Base-by-base conservation (phyloP, 257 asterid genomes). In the Oldenlandia corymbosa region DNA sequence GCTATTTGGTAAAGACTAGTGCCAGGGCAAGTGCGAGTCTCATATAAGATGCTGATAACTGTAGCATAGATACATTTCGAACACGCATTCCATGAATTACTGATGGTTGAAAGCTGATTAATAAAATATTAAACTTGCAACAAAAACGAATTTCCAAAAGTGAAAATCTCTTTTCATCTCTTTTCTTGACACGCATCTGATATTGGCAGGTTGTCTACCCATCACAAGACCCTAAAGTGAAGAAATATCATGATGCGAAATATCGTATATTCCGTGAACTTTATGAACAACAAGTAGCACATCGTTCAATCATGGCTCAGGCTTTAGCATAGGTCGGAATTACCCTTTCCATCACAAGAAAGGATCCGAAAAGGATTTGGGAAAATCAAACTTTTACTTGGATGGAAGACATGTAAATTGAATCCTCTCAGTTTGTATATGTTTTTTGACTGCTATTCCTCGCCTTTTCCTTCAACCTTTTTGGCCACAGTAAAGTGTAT, bases 201-300 rank as follows among this genome's bases (percentile, higher is more conserved):
- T 30, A n/a, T n/a, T 26, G 41, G 56, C 69, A 91, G 98, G 90
- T 87, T 73, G 81, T 93, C 18, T 73, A 84, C 78, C 96, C 97
- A 21, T 90, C 95, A 1, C 73, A 76, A 34, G 95, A 93, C 66
- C 65, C 84, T 9, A 81, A 84, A 76, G 79, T 93, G 66, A 84
- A 66, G 78, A 89, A 80, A 79, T 93, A 83, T 75, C 99, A 93
- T 53, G 87, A 85, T 64, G 92, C 97, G 14, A 93, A 93, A 68
- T 93, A 85, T 57, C 81, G 76, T 13, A 81, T 93, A 48, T 90
- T 90, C 71, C 84, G 87, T 0, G 78, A 83, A 80, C 97, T 93
- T 53, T 90, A 93, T 55, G 81, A 80, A 80, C 96, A 85, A 75
- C 99, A 89, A 74, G 57, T 87, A 64, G 71, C 83, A 39, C 88